These are phyloP conservation scores for Verticillium klebahnii DNA, from an alignment of 2,329 filamentous ascomycete species.

Conservation along the genomic window DNA sequence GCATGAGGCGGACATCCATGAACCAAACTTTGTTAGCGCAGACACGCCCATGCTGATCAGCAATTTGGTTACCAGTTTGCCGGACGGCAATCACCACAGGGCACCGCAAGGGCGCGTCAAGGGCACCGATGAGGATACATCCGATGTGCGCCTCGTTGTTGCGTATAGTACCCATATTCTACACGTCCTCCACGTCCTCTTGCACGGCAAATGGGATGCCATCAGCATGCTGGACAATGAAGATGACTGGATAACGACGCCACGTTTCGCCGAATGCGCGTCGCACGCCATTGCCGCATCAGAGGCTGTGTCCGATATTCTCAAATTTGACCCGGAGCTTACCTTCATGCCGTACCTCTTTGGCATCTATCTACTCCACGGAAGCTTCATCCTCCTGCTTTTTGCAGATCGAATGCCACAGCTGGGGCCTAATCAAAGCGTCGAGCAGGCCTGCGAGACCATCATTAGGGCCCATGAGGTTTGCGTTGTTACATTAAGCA, in stretches of 20 bases:
- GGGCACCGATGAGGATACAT: slow-evolving; percentile 17
- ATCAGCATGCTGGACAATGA: slow-evolving; percentile 43
- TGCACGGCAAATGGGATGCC: slow-evolving; percentile 45
- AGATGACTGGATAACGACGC: slow-evolving; percentile 43
- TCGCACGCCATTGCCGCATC: slow-evolving; percentile 42
- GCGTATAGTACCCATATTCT: slow-evolving; percentile 43
- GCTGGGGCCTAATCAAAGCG: slow-evolving; percentile 37
- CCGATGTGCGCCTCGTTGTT: slow-evolving; percentile 33
- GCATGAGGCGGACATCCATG: slow-evolving; percentile 13
- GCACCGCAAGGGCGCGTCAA: slow-evolving; percentile 6
- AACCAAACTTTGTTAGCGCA: neutral
- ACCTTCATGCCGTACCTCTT: slow-evolving; percentile 49
- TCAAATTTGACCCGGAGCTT: slow-evolving; percentile 42
- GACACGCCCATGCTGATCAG: slow-evolving; percentile 12
- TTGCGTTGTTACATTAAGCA: slow-evolving; percentile 41
- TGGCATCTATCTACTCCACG: slow-evolving; percentile 46
- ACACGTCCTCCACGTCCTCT: slow-evolving; percentile 41
- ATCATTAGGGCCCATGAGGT: slow-evolving; percentile 47
- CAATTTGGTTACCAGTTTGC: slow-evolving; percentile 14
- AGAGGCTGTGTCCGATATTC: slow-evolving; percentile 38
- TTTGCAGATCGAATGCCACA: slow-evolving; percentile 46
- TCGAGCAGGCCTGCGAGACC: slow-evolving; percentile 43
- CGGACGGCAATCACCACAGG: neutral
- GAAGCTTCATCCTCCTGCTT: slow-evolving; percentile 43
- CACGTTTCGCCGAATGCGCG: slow-evolving; percentile 38